Evolutionary conservation across 257 asterid species (phyloP).

Genomic region (Echites panduratus): DNA sequence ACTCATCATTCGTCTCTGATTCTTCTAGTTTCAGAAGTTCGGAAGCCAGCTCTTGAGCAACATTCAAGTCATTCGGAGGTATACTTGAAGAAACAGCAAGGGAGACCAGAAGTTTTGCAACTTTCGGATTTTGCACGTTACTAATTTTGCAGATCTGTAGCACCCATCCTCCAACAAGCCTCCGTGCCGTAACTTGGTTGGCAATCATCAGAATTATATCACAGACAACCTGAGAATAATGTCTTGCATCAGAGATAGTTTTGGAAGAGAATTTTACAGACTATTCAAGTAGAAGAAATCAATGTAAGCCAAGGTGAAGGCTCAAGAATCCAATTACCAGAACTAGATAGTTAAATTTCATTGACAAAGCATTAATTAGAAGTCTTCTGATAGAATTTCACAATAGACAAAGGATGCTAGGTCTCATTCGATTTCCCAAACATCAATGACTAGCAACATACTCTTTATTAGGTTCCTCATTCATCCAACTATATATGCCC

Average conservation of each 20-base stretch:
- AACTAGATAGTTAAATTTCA: not conserved
- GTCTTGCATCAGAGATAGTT: not conserved
- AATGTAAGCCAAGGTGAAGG: not conserved
- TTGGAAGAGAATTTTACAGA: not conserved
- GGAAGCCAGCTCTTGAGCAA: conserved; percentile 52
- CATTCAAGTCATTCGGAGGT: conserved; percentile 52
- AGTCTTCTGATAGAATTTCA: not conserved
- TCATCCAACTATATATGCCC: not conserved
- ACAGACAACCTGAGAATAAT: conserved; percentile 32
- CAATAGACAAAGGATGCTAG: not conserved
- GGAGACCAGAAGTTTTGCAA: conserved; percentile 50
- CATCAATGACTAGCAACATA: not conserved
- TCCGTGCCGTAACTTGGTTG: conserved; percentile 47
- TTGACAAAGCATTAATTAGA: not conserved
- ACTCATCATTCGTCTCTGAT: conserved; percentile 36
- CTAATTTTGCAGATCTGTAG: conserved; percentile 44
- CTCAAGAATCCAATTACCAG: not conserved
- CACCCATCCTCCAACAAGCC: conserved; percentile 55
- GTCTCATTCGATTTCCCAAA: not conserved
- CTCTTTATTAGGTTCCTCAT: not conserved
- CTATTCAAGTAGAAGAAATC: not conserved
- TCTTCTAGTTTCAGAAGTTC: conserved; percentile 55
- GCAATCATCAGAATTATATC: conserved; percentile 58
- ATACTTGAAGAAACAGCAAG: conserved; percentile 48
- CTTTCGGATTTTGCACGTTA: conserved; percentile 46